Evolutionary conservation across 163 green algal genomes (phyloP), one percentile per base, ranked within the genome.

Genomic region (Chlorella variabilis): DNA sequence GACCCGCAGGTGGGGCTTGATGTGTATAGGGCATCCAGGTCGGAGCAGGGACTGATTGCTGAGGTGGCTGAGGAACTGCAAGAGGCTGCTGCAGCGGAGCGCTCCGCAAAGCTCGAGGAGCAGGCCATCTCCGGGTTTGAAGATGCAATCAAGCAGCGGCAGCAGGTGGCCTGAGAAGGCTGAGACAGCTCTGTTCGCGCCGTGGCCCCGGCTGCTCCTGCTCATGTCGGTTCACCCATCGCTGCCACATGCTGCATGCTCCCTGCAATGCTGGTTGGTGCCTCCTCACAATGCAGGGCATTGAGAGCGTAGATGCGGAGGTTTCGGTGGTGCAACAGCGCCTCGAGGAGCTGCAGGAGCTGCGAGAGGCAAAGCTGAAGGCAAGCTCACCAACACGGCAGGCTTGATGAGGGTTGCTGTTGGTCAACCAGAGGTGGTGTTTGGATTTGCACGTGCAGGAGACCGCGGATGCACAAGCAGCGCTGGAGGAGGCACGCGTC

Each of bases 401-500:
- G n/a, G n/a, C n/a, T n/a, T n/a, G n/a, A n/a, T n/a, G n/a, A n/a
- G n/a, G n/a, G n/a, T n/a, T n/a, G n/a, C n/a, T n/a, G n/a, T n/a
- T n/a, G n/a, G n/a, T n/a, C n/a, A n/a, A n/a, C n/a, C n/a, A n/a
- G n/a, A n/a, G n/a, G n/a, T n/a, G n/a, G n/a, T n/a, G n/a, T n/a
- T n/a, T n/a, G n/a, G n/a, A n/a, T n/a, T n/a, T n/a, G n/a, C n/a
- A n/a, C 4, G 33, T 39, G 54, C 9, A 49, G 71, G 71, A 17
- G 41, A n/a, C n/a, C n/a, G 71, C 31, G 23, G 71, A 78, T 51
- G 71, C 71, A 31, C 36, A 48, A 20, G 41, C 33, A 29, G 71
- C 54, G n/a, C 34, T 67, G 8, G 71, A 78, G 36, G 38, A 78
- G 56, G 39, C 71, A 38, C 71, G 71, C 6, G 42, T 29, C 65